A percentile compares a stretch with the other conserved stretches of the same genome.
These are phyloP conservation scores for Cynanchum wilfordii DNA, from an alignment of 257 asterid species.

Conservation along the genomic window DNA sequence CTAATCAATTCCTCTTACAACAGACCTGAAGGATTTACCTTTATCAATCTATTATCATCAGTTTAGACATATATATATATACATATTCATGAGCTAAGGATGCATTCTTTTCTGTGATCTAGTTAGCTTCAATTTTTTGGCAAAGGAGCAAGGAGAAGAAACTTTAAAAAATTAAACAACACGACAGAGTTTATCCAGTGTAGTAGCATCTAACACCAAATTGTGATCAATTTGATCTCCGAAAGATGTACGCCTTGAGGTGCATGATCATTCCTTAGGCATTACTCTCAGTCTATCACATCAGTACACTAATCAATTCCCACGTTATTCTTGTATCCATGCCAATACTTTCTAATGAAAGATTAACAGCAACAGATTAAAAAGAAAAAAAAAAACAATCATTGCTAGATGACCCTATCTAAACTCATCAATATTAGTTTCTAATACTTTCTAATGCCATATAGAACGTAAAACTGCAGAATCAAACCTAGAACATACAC, in stretches of 20 bases:
- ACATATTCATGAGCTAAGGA: too few relatives aligned
- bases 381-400: not conserved
- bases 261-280: not conserved
- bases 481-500: not conserved
- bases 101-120: too few relatives aligned
- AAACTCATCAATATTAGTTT: not conserved
- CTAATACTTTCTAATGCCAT: not conserved
- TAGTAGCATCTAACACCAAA: not conserved
- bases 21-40: not conserved
- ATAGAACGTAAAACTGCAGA: not conserved
- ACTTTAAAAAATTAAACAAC: not conserved
- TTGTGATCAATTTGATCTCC: not conserved
- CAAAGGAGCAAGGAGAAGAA: not conserved
- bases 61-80: too few relatives aligned
- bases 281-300: not conserved
- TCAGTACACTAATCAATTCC: not conserved
- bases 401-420: not conserved
- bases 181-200: not conserved
- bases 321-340: not conserved
- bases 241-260: not conserved
- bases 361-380: not conserved
- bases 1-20: not conserved
- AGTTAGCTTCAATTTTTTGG: not conserved
- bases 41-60: not conserved
- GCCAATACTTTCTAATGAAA: not conserved